Evolutionary conservation across 345 rosid genomes (phyloP), one percentile per base, ranked within the genome.

Genomic region (Hibiscus tridactylites): DNA sequence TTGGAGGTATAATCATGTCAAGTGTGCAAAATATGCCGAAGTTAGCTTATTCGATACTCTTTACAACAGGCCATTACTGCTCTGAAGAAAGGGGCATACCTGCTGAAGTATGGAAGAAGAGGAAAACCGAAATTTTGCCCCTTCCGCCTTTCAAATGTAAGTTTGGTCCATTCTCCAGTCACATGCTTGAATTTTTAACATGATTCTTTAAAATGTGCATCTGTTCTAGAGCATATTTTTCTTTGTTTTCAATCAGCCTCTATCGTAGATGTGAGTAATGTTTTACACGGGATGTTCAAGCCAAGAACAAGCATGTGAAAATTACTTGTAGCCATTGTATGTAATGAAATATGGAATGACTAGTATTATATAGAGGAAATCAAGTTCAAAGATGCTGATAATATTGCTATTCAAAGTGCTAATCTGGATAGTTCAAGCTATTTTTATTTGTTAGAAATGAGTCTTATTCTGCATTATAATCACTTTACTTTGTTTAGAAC

Each of bases 61-160:
- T 83, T 76, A 17, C 52, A 35, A 78, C 88, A 92, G 99, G 99
- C 99, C 71, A 95, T 95, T 71, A 92, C 93, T 74, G 97, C 99
- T 75, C 74, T 95, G 58, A 95, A 92, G 81, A 95, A 95, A 74
- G 99, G 99, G 56, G 93, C 99, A 65, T 89, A 67, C 86, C 83
- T 95, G 83, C 92, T 95, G 4, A 95, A 95, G 83, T 95, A 95
- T 80, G 99, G 99, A 76, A 88, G 99, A 83, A 85, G 99, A 74
- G 99, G 99, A 67, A 95, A 92, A 76, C 99, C 99, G 68, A 95
- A 95, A 83, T 92, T 89, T 81, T 95, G 99, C 79, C 99, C 97
- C 65, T 92, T 95, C 78, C 96, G 93, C 70, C 99, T 95, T 79
- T 90, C 99, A 42, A 92, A 89, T 85, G 99, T 95, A 83, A 90